Evolutionary conservation across 2,329 filamentous ascomycete genomes (phyloP).

Genomic region (Xylaria sp.): DNA sequence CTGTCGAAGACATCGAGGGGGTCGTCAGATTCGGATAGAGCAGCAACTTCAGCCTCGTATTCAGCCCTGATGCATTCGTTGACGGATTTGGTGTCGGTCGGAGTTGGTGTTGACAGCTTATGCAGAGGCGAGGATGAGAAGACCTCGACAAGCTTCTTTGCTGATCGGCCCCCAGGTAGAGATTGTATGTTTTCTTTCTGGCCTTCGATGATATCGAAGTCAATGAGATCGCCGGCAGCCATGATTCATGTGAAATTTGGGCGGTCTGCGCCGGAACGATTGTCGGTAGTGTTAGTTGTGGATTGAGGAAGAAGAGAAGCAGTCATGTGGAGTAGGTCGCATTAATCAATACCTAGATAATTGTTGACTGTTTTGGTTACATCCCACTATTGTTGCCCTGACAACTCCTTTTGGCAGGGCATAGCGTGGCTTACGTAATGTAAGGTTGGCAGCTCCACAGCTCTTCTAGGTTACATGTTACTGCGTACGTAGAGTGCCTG

Average conservation of each 20-base stretch:
- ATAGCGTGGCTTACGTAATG: conserved; percentile 2
- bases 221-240: conserved; percentile 65
- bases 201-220: conserved; percentile 92
- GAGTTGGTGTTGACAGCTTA: conserved; percentile 69
- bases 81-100: conserved; percentile 77
- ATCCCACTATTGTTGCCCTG: conserved; percentile 38
- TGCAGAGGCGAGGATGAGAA: conserved; percentile 75
- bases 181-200: conserved; percentile 99
- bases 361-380: conserved; percentile 47
- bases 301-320: conserved; percentile 1
- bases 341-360: conserved; percentile 13
- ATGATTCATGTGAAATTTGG: conserved; percentile 51
- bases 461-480: background rate
- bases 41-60: conserved; percentile 84
- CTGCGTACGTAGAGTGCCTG: background rate
- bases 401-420: conserved; percentile 41
- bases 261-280: conserved; percentile 31
- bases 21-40: conserved; percentile 88
- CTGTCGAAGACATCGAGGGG: conserved; percentile 95
- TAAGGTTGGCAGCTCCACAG: background rate
- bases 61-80: conserved; percentile 83
- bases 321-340: conserved; percentile 15
- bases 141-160: conserved; percentile 84
- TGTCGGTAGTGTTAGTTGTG: conserved; percentile 41
- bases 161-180: conserved; percentile 86